Conservation (phyloP, 495 filamentous ascomycete genomes). For the Chaetomium fimeti region DNA sequence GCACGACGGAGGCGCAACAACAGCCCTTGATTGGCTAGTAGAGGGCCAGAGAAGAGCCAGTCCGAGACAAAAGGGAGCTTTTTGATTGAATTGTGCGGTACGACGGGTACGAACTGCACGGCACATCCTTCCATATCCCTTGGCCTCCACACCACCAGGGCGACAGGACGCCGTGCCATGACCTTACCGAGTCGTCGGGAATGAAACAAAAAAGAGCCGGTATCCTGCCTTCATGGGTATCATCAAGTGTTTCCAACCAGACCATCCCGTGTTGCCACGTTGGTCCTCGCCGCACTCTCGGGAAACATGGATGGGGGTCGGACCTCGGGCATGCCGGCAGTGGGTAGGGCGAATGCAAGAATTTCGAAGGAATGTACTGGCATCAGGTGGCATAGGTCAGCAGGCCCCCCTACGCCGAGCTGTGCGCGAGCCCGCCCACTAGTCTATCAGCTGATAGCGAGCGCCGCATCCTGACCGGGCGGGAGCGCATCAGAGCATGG, state of each 20-base stretch:
- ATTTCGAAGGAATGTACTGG: slow-evolving; percentile 9
- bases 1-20: not conserved
- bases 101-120: slow-evolving; percentile 19
- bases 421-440: not conserved
- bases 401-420: not conserved
- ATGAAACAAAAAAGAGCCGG: slow-evolving; percentile 21
- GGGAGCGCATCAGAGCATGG: slow-evolving; percentile 36
- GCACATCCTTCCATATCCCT: slow-evolving; percentile 27
- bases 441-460: slow-evolving; percentile 12
- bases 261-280: slow-evolving; percentile 26
- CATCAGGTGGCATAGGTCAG: slow-evolving; percentile 23
- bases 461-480: not conserved
- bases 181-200: slow-evolving; percentile 18
- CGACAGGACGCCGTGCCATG: slow-evolving; percentile 9
- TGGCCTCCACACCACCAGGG: slow-evolving; percentile 22
- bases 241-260: slow-evolving; percentile 27
- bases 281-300: slow-evolving; percentile 23
- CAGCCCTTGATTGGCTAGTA: slow-evolving; percentile 23
- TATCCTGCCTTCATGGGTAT: slow-evolving; percentile 29
- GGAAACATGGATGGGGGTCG: slow-evolving; percentile 18
- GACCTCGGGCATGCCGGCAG: not conserved
- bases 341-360: not conserved
- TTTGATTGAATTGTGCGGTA: slow-evolving; percentile 28
- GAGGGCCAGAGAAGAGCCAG: slow-evolving; percentile 21
- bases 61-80: slow-evolving; percentile 30